phyloP scores from a whole-genome alignment of 2,329 filamentous ascomycete genomes.

The Microascus cirrosus region DNA sequence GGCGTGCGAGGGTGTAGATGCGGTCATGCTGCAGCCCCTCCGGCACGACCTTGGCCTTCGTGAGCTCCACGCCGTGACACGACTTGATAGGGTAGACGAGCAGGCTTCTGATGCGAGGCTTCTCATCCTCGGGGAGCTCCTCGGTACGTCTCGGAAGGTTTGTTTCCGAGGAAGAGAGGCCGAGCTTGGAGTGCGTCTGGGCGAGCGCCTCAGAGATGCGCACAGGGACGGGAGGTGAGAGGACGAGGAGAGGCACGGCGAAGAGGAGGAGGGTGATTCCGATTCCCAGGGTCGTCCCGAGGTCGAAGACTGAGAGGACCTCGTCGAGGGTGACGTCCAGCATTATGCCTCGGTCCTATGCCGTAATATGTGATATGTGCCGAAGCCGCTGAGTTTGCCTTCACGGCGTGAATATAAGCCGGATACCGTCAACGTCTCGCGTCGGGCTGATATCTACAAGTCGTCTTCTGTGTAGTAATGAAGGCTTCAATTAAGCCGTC shows the following conservation, averaged over 20 bases:
- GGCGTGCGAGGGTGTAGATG: slow-evolving; percentile 71
- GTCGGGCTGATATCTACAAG: not conserved
- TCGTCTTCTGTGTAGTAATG: not conserved
- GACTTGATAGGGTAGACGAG: slow-evolving; percentile 79
- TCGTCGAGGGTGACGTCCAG: slow-evolving; percentile 10
- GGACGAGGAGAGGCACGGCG: slow-evolving; percentile 38
- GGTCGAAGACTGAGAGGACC: slow-evolving; percentile 15
- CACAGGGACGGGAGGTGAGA: slow-evolving; percentile 43
- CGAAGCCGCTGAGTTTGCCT: not conserved
- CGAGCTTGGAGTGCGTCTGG: slow-evolving; percentile 41
- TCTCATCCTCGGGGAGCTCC: not conserved
- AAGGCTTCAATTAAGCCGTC: not conserved
- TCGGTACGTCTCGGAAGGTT: not conserved
- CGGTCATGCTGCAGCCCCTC: slow-evolving; percentile 71
- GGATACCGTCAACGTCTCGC: not conserved
- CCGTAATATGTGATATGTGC: not conserved
- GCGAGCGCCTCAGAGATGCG: slow-evolving; percentile 40
- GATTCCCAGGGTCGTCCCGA: slow-evolving; percentile 25
- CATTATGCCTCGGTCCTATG: slow-evolving; percentile 2
- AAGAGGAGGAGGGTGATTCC: slow-evolving; percentile 35
- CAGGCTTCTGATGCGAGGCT: slow-evolving; percentile 22
- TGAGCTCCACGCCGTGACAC: slow-evolving; percentile 65
- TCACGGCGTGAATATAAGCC: not conserved
- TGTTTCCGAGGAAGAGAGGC: slow-evolving; percentile 10
- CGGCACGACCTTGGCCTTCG: slow-evolving; percentile 49